Base-by-base conservation (phyloP, 2,329 filamentous ascomycete genomes). In the Talaromyces sp. region DNA sequence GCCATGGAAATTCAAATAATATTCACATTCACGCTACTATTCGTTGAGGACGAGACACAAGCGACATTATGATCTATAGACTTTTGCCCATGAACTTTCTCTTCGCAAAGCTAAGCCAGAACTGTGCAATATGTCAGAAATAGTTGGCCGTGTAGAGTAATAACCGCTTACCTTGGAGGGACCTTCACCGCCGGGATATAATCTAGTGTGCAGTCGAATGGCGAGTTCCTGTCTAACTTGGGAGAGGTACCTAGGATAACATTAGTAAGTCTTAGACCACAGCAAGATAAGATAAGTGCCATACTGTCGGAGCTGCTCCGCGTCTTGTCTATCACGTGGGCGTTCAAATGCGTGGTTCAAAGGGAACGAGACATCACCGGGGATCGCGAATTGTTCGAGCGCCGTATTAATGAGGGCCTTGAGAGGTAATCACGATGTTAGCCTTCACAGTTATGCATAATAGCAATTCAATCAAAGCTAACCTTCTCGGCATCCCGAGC, bases 41-140 rank as follows among this genome's bases (percentile, higher is more conserved):
- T 49, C 55, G 42, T 57, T 33, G 36, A 13, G 28, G 27, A 57
- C 42, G 42, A 58, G 56, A 52, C 56, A 55, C 55, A 36, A 59
- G 28, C 49, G 28, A 59, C 52, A 55, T 56, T 36, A 51, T 56
- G 47, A 72, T 70, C 67, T 82, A 93, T 78, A 95, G 81, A 68
- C 86, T 85, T 86, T 98, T 98, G 76, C 93, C 93, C 95, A 99
- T 98, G 75, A 99, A 99, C 86, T 97, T 97, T 80, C 95, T 88
- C 88, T 98, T 98, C 59, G 91, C 91, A 76, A 97, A 99, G 83
- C 95, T 98, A 75, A 99, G 79, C 95, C 95, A 99, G 91, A 93
- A 98, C 87, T 96, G 85, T 77, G 17, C 47, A n/a, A 60, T 25
- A 19, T 57, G 25, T 57, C n/a, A 56, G 58, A 6, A 55, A 47